A percentile compares a stretch with the other conserved stretches of the same genome.
Conservation (phyloP, 1,284 basidiomycete genomes). For the Tilletia indica region DNA sequence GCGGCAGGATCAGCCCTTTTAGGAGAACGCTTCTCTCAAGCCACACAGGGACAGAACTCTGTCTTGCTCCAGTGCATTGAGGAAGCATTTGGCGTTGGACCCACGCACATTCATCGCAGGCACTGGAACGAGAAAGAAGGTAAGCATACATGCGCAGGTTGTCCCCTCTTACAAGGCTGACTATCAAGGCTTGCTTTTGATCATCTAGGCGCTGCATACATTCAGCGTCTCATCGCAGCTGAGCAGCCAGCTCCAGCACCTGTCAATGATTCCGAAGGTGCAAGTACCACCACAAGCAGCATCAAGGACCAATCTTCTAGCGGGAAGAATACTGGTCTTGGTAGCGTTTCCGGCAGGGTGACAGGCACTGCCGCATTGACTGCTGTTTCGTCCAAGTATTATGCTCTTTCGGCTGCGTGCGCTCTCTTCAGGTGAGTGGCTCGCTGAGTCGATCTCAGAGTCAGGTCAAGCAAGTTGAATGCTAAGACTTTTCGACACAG, state of each 20-base stretch:
- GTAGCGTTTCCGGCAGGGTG: background rate
- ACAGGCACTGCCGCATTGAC: slow-evolving; percentile 30
- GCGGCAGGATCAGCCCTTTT: background rate
- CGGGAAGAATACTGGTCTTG: slow-evolving; percentile 14
- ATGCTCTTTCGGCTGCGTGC: slow-evolving; percentile 76
- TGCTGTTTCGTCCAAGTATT: slow-evolving; percentile 65
- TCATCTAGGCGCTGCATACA: background rate
- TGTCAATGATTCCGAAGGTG: too few relatives aligned
- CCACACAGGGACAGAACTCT: slow-evolving; percentile 17
- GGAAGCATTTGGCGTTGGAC: slow-evolving; percentile 67
- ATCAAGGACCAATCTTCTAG: slow-evolving; percentile 28
- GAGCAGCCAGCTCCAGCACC: slow-evolving; percentile 68
- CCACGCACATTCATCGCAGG: slow-evolving; percentile 70
- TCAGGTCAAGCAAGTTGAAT: background rate
- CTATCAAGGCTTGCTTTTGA: slow-evolving; percentile 42
- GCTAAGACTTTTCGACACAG: slow-evolving; percentile 46
- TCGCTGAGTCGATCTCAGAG: too few relatives aligned
- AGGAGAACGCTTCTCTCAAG: background rate
- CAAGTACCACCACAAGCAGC: slow-evolving; percentile 38
- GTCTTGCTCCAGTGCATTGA: slow-evolving; percentile 70
- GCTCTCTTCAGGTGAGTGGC: slow-evolving; percentile 73
- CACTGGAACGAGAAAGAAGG: slow-evolving; percentile 79
- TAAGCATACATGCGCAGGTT: slow-evolving; percentile 67
- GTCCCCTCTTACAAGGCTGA: slow-evolving; percentile 69
- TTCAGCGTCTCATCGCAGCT: slow-evolving; percentile 61